Evolutionary conservation across 192 early-diverging fungal genomes (phyloP).

Genomic region (Spinellus fusiger): DNA sequence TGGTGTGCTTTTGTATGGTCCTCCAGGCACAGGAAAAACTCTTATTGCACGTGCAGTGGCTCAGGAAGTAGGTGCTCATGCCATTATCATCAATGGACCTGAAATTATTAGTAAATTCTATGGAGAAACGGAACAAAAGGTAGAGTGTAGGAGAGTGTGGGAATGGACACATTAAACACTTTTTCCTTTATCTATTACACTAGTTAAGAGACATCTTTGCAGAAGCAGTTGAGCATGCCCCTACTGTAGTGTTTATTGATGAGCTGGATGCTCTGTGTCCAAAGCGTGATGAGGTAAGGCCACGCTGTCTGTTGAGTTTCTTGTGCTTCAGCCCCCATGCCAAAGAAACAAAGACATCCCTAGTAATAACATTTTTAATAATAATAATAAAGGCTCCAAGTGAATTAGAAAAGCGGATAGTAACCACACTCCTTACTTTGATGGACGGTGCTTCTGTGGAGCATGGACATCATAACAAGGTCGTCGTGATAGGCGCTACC

Average conservation of each 20-base stretch:
- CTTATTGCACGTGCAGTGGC: constrained; percentile 88
- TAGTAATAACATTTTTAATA: constrained; percentile 4
- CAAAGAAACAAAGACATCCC: neutral
- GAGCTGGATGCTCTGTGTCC: constrained; percentile 93
- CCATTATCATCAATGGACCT: constrained; percentile 86
- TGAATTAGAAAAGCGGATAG: constrained; percentile 86
- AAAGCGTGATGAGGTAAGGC: constrained; percentile 66
- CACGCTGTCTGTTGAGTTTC: neutral
- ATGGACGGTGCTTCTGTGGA: constrained; percentile 70
- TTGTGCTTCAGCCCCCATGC: neutral
- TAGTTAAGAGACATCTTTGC: constrained; percentile 73
- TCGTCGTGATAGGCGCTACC: constrained; percentile 89
- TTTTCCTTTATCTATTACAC: neutral
- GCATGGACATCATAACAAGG: constrained; percentile 14
- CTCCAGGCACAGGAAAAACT: constrained; percentile 91
- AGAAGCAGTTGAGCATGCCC: constrained; percentile 60
- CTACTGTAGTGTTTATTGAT: constrained; percentile 89
- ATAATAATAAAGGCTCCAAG: constrained; percentile 43
- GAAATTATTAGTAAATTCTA: constrained; percentile 87
- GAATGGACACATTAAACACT: neutral
- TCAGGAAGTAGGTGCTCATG: constrained; percentile 59
- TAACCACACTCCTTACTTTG: constrained; percentile 88
- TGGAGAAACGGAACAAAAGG: constrained; percentile 90
- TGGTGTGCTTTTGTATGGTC: constrained; percentile 69
- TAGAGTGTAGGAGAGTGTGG: constrained; percentile 21